Evolutionary conservation across 169 alveolate species (phyloP).

Genomic region (Cryptosporidium viatorum): DNA sequence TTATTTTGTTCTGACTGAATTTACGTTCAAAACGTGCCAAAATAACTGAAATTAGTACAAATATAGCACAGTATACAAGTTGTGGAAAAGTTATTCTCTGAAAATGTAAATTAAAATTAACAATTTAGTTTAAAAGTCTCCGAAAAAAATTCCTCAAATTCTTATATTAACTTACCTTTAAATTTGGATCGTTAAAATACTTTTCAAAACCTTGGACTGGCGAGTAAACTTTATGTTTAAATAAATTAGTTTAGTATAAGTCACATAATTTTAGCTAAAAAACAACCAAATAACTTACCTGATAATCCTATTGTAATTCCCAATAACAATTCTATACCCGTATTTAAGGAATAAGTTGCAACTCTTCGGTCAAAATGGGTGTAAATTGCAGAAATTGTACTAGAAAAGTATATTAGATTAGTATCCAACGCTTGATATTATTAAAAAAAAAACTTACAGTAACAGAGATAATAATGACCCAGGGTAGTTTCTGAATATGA

Average conservation of each 20-base stretch:
- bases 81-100: conserved; percentile 68
- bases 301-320: conserved; percentile 44
- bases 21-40: conserved; percentile 42
- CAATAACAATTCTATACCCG: conserved; percentile 40
- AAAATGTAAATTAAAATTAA: background rate
- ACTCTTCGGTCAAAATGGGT: conserved; percentile 73
- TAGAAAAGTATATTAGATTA: background rate
- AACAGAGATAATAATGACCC: conserved; percentile 46
- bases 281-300: conserved; percentile 29
- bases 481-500: conserved; percentile 49
- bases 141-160: background rate
- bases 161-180: conserved; percentile 19
- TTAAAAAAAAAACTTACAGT: conserved; percentile 50
- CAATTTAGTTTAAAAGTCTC: background rate
- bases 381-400: conserved; percentile 61
- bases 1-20: background rate
- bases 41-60: conserved; percentile 17
- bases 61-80: conserved; percentile 40
- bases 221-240: conserved; percentile 8
- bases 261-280: background rate
- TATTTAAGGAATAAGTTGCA: conserved; percentile 66
- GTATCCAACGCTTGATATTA: background rate
- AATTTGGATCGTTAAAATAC: conserved; percentile 29
- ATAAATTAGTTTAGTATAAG: background rate
- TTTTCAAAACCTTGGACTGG: conserved; percentile 66